Conservation (phyloP, 1,139 yeast genomes). For the Yamadazyma mexicana region DNA sequence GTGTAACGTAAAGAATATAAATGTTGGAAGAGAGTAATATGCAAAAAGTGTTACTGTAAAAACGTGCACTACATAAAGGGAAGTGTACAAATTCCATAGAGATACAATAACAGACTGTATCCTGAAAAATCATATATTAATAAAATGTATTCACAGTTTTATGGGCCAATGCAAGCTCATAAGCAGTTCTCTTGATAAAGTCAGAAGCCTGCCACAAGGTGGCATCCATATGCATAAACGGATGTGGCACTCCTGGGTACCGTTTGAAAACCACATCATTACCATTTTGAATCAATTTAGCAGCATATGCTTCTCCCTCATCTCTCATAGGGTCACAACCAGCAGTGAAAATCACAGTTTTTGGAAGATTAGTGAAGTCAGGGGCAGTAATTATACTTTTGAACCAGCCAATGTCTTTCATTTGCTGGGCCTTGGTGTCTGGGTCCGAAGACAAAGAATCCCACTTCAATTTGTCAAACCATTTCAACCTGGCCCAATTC, state of each 20-base stretch:
- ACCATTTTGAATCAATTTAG: conserved; percentile 37
- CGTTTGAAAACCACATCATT: conserved; percentile 32
- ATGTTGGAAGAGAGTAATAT: too few relatives aligned
- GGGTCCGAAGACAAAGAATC: conserved; percentile 31
- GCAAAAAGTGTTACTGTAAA: too few relatives aligned
- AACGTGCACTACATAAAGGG: too few relatives aligned
- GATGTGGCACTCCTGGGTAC: conserved; percentile 49
- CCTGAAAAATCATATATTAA: too few relatives aligned
- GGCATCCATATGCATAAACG: conserved; percentile 50
- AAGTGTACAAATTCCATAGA: not conserved
- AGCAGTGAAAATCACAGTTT: conserved; percentile 44
- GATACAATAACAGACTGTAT: too few relatives aligned
- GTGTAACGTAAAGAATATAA: too few relatives aligned
- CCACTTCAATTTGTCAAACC: conserved; percentile 27
- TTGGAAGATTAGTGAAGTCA: conserved; percentile 39
- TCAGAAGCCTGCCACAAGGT: conserved; percentile 33
- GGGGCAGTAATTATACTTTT: conserved; percentile 47
- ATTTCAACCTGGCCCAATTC: conserved; percentile 27
- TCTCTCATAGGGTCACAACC: conserved; percentile 48
- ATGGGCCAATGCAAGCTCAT: conserved; percentile 19
- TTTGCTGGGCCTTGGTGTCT: conserved; percentile 37
- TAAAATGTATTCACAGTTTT: conserved; percentile 11
- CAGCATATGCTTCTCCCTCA: conserved; percentile 45
- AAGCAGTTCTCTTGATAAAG: conserved; percentile 20
- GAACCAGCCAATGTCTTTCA: conserved; percentile 35